Percentiles rank a stretch among this genome's conserved stretches.
Conservation (phyloP, 345 rosid species). For the Kernera saxatilis region DNA sequence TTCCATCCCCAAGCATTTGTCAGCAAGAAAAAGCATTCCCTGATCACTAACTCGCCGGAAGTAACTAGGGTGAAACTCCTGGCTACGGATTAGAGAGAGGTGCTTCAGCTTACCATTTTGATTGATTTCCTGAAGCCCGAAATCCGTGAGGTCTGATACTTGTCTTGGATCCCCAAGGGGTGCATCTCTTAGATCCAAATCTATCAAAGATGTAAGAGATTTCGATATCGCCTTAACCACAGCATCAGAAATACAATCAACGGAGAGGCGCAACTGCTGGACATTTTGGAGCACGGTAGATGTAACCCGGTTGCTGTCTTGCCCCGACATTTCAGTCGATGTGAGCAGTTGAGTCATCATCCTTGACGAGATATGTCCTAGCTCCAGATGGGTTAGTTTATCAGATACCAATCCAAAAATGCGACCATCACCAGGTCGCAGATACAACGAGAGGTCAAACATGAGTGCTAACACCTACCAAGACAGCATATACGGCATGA, state of each 20-base stretch:
- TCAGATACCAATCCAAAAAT: slow-evolving; percentile 71
- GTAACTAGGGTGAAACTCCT: slow-evolving; percentile 58
- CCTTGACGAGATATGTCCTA: slow-evolving; percentile 71
- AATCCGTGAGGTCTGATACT: slow-evolving; percentile 70
- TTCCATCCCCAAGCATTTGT: slow-evolving; percentile 71
- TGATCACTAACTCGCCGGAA: slow-evolving; percentile 87
- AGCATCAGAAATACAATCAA: slow-evolving; percentile 71
- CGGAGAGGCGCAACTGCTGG: slow-evolving; percentile 65
- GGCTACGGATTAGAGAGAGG: slow-evolving; percentile 77
- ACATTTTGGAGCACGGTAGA: slow-evolving; percentile 54
- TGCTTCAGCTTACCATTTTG: slow-evolving; percentile 69
- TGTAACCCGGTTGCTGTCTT: slow-evolving; percentile 26
- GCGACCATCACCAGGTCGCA: slow-evolving; percentile 55
- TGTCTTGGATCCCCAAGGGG: slow-evolving; percentile 66
- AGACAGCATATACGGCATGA: neutral
- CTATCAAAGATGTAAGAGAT: slow-evolving; percentile 55
- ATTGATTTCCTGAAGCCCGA: slow-evolving; percentile 80
- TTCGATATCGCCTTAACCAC: slow-evolving; percentile 66
- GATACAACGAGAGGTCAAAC: slow-evolving; percentile 72
- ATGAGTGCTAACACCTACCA: slow-evolving; percentile 61
- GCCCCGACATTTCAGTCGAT: slow-evolving; percentile 37
- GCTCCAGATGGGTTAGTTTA: slow-evolving; percentile 76
- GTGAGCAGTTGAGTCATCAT: slow-evolving; percentile 70
- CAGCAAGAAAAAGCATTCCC: slow-evolving; percentile 89
- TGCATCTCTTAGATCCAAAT: slow-evolving; percentile 86